phyloP scores from a whole-genome alignment of 2,329 filamentous ascomycete species.

The Chaetothyriales sp. region DNA sequence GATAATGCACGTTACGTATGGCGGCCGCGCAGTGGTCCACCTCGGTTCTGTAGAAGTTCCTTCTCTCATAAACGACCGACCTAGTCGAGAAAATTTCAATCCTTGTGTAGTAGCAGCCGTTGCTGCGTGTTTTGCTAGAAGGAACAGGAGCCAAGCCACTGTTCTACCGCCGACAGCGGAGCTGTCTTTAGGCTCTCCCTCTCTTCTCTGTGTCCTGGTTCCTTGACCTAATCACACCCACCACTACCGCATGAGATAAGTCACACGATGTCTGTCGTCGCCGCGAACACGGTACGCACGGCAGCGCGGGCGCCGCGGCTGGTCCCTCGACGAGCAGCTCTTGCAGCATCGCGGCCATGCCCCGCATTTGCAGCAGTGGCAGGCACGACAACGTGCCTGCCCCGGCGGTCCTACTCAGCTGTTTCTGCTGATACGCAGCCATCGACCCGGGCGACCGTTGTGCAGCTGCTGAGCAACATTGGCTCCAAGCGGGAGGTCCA shows the following conservation, averaged over 20 bases:
- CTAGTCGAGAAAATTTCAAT: background rate
- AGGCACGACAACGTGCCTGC: constrained; percentile 12
- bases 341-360: constrained; percentile 25
- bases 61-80: background rate
- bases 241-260: constrained; percentile 15
- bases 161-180: background rate
- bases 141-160: background rate
- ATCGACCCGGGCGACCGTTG: constrained; percentile 63
- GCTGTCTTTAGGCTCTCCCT: background rate
- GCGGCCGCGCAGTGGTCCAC: no score
- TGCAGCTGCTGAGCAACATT: constrained; percentile 86
- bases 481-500: constrained; percentile 91
- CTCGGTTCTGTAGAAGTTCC: background rate
- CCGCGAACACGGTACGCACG: background rate
- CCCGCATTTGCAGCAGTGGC: constrained; percentile 14
- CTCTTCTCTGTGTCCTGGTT: background rate
- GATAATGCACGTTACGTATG: no score
- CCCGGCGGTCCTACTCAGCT: constrained; percentile 28
- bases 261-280: background rate
- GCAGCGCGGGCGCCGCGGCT: background rate
- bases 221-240: background rate
- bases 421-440: constrained; percentile 36
- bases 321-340: constrained; percentile 16
- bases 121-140: background rate
- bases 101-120: background rate